Evolutionary conservation across 768 basidiomycete species (phyloP).

Genomic region (Pholiota molesta): DNA sequence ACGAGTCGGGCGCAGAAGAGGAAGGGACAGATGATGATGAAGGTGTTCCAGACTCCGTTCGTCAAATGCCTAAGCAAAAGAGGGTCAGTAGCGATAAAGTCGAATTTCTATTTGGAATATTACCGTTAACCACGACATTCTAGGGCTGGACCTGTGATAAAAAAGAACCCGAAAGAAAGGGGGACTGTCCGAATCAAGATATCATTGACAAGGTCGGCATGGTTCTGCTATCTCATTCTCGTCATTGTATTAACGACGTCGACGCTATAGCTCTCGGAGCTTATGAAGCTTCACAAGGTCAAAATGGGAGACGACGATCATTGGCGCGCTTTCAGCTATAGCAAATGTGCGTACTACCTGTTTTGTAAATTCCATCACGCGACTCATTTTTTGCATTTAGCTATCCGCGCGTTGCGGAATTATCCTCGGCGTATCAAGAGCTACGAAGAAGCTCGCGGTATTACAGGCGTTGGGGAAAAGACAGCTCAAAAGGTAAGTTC

Average conservation of each 20-base stretch:
- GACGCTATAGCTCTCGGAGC: slow-evolving; percentile 59
- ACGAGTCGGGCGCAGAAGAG: slow-evolving; percentile 37
- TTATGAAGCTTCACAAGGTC: slow-evolving; percentile 64
- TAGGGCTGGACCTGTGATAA: slow-evolving; percentile 74
- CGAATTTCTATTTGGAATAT: not conserved
- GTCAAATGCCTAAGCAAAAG: slow-evolving; percentile 11
- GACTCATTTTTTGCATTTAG: slow-evolving; percentile 34
- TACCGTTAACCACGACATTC: slow-evolving; percentile 5
- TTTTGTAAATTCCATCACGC: not conserved
- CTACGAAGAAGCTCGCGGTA: slow-evolving; percentile 57
- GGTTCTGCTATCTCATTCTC: not conserved
- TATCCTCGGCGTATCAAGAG: slow-evolving; percentile 62
- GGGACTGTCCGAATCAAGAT: slow-evolving; percentile 63
- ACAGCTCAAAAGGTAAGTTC: slow-evolving; percentile 66
- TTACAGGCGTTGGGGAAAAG: slow-evolving; percentile 71
- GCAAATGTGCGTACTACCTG: slow-evolving; percentile 54
- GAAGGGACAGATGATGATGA: slow-evolving; percentile 25
- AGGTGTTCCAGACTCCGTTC: slow-evolving; percentile 17
- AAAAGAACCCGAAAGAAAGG: slow-evolving; percentile 34
- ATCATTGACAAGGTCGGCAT: slow-evolving; percentile 67
- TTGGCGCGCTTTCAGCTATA: slow-evolving; percentile 70
- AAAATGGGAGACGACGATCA: slow-evolving; percentile 62
- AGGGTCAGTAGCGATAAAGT: slow-evolving; percentile 15
- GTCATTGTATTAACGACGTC: not conserved
- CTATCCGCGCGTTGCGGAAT: slow-evolving; percentile 57